Conservation (phyloP, 129 eudicot species). For the Flaveria sonorensis region DNA sequence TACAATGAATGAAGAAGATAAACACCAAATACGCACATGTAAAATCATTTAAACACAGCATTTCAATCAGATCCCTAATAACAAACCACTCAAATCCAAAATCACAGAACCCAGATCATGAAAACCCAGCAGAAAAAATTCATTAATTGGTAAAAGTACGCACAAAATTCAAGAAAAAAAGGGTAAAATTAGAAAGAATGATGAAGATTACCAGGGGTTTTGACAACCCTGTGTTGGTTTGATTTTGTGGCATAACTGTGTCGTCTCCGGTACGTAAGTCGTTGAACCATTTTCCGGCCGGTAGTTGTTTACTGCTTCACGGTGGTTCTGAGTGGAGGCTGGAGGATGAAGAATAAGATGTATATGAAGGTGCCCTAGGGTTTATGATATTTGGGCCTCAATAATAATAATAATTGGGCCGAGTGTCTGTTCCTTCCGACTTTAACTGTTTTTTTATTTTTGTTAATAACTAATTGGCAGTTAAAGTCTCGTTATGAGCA, state of each 20-base stretch:
- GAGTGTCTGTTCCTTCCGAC: too few relatives aligned
- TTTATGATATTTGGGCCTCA: slow-evolving; percentile 15
- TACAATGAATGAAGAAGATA: not conserved
- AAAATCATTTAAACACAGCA: not conserved
- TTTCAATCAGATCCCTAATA: not conserved
- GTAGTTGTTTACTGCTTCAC: not conserved
- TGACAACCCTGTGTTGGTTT: slow-evolving; percentile 63
- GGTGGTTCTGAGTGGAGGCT: slow-evolving; percentile 19
- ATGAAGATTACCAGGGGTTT: slow-evolving; percentile 58
- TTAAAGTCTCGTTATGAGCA: too few relatives aligned
- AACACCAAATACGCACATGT: not conserved
- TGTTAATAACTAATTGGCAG: too few relatives aligned
- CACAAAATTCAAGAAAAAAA: not conserved
- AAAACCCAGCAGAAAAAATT: not conserved
- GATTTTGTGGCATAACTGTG: slow-evolving; percentile 79
- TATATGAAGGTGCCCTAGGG: slow-evolving; percentile 41
- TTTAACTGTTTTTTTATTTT: too few relatives aligned
- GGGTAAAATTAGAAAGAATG: not conserved
- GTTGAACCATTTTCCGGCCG: slow-evolving; percentile 46
- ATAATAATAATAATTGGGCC: not conserved
- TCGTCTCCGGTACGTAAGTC: slow-evolving; percentile 58
- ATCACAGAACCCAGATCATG: not conserved
- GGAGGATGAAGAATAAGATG: slow-evolving; percentile 18
- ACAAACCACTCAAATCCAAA: not conserved
- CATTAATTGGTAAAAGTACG: not conserved